Evolutionary conservation across 495 filamentous ascomycete genomes (phyloP), one percentile per base, ranked within the genome.

Genomic region (Podospora sp.): DNA sequence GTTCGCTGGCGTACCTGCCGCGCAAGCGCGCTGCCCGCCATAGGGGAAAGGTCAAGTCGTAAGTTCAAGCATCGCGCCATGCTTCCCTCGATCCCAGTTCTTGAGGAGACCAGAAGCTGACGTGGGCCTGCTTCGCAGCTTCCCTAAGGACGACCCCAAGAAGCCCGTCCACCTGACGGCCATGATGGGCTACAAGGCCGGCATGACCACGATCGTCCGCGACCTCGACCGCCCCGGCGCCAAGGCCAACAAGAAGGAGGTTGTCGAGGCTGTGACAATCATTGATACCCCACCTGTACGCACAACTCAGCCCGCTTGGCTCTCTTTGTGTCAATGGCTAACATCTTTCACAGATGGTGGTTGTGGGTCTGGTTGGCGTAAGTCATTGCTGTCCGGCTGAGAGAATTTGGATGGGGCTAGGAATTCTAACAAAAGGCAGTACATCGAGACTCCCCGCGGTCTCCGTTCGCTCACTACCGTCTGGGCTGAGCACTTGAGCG

Each of bases 201-300:
- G 96, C 85, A 99, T 99, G 96, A 97, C 92, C 81, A 99, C 96
- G 73, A 94, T 98, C 84, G 96, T 99, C 81, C 96, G 96, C 85
- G 96, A 99, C 83, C 89, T 99, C 79, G 96, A 99, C 88, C 91
- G 96, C 80, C 96, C 96, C 67, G 96, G 96, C 83, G 96, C 96
- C 75, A 99, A 99, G 89, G 90, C 95, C 85, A 92, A 99, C 89
- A 98, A 98, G 92, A 98, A 98, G 91, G 96, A 99, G 87, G 88
- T 99, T 80, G 96, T 99, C 74, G 96, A 99, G 89, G 96, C 96
- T 76, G 93, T 92, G 77, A 96, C 95, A 76, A 89, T 99, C 84
- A 94, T 99, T 86, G 96, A 99, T 88, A 98, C 96, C 78, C 96
- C 96, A 85, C 96, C 96, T 79, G 95, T 99, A 95, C 78, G 94